Evolutionary conservation across 352 stramenopile genomes (phyloP), one percentile per base, ranked within the genome.

Genomic region (Pythium diclinum): DNA sequence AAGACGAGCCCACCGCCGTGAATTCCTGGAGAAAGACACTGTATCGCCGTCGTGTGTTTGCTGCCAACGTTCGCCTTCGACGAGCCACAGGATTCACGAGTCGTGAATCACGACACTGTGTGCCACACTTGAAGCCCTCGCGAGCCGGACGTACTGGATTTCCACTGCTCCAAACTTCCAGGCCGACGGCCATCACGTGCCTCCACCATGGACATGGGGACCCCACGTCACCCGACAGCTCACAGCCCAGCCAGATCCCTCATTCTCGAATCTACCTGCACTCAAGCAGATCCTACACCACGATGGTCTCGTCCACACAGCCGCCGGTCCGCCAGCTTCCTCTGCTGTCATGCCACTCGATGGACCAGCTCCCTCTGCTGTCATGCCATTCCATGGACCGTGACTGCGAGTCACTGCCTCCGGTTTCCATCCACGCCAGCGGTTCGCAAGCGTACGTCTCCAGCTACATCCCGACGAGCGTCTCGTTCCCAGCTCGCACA

Each of bases 371-470:
- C 25, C 68, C 68, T 56, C 68, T 64, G 54, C 55, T 71, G 9
- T 75, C 68, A 32, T 48, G 58, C 42, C 62, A 63, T 74, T 87
- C 79, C 44, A 67, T 86, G 54, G 77, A 88, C 59, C 85, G 85
- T 56, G 76, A 83, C 67, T 76, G 72, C 59, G 79, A 81, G 42
- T 63, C 72, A 25, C 71, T 88, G 68, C 85, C 85, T 21, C 85
- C 85, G 3, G 61, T 73, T 11, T 92, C 83, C 28, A 85, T 90
- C 28, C 83, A 81, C 44, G 90, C 81, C 0, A 89, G 80, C 63
- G 85, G 85, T 33, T 91, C 85, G 51, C 81, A 90, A 65, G 66
- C 85, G 46, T 92, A 91, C 68, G 74, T 87, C 6, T 87, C 85
- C 17, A 92, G 79, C 60, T 89, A 80, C 65, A 92, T 92, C 61